phyloP scores from a whole-genome alignment of 176 grass and related monocot species.

The Ampelocalamus luodianensis region DNA sequence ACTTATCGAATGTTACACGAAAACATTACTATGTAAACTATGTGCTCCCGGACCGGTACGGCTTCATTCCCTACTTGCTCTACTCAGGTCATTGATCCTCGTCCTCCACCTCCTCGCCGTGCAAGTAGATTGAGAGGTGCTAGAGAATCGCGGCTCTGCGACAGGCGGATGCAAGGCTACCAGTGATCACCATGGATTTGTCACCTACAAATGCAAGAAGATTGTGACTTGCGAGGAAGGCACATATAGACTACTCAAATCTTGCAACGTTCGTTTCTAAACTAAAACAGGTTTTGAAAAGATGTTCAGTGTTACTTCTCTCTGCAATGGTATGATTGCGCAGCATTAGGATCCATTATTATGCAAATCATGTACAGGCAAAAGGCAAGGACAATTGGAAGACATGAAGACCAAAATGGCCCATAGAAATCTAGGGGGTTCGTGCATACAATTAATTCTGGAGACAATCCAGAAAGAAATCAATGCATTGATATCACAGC shows the following conservation, averaged over 20 bases:
- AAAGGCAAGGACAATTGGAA: neutral
- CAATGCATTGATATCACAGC: neutral
- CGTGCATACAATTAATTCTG: neutral
- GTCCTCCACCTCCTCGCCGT: neutral
- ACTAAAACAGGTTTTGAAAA: neutral
- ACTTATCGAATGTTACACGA: neutral
- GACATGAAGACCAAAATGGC: neutral
- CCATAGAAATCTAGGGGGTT: neutral
- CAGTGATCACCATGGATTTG: neutral
- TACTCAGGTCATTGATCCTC: neutral
- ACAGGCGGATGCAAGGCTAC: neutral
- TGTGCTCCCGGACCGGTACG: neutral
- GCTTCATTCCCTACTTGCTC: neutral
- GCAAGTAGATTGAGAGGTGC: neutral
- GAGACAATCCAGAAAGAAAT: neutral
- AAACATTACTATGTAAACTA: neutral
- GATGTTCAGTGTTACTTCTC: neutral
- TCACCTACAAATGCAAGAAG: neutral
- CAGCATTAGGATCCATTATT: neutral
- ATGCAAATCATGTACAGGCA: neutral
- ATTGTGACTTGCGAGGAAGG: neutral
- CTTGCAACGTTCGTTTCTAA: neutral
- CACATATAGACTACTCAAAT: neutral
- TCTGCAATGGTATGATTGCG: neutral
- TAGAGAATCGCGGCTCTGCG: neutral